phyloP scores from a whole-genome alignment of 768 basidiomycete species.

The Trametes maxima region DNA sequence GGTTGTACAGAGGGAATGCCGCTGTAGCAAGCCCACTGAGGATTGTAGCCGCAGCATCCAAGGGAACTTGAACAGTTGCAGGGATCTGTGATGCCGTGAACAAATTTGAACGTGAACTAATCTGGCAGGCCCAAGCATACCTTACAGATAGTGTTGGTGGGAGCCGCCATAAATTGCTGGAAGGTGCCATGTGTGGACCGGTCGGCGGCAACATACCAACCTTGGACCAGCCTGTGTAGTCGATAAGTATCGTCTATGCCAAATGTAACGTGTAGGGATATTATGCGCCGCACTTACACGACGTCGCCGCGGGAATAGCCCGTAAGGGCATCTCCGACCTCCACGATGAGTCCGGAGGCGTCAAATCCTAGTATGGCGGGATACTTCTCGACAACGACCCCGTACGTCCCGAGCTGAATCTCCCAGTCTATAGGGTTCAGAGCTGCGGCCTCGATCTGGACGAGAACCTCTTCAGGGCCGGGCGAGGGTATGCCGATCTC shows the following conservation, averaged over 20 bases:
- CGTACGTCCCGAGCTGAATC: constrained; percentile 26
- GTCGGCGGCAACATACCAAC: too few species aligned
- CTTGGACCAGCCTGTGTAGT: too few species aligned
- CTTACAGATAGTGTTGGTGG: background rate
- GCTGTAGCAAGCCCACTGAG: constrained; percentile 18
- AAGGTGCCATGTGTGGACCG: constrained; percentile 1
- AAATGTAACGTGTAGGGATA: too few species aligned
- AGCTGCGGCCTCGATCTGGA: constrained; percentile 32
- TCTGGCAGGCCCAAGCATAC: background rate
- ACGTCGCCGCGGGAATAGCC: constrained; percentile 11
- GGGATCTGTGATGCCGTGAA: constrained; percentile 13
- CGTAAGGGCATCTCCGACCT: constrained; percentile 42
- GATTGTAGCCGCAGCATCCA: constrained; percentile 20
- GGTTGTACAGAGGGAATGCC: constrained; percentile 17
- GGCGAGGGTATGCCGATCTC: constrained; percentile 7
- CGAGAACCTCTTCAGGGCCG: constrained; percentile 30
- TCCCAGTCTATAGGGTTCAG: constrained; percentile 42
- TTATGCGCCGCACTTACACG: background rate
- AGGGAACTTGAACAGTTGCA: constrained; percentile 1
- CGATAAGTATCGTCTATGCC: too few species aligned
- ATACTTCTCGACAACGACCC: constrained; percentile 36
- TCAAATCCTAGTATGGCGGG: constrained; percentile 45
- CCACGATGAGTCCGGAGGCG: constrained; percentile 41
- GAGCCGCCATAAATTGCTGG: background rate
- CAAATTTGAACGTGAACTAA: background rate